Evolutionary conservation across 805 yeast species (phyloP).

Genomic region (Candida coleopterorum): DNA sequence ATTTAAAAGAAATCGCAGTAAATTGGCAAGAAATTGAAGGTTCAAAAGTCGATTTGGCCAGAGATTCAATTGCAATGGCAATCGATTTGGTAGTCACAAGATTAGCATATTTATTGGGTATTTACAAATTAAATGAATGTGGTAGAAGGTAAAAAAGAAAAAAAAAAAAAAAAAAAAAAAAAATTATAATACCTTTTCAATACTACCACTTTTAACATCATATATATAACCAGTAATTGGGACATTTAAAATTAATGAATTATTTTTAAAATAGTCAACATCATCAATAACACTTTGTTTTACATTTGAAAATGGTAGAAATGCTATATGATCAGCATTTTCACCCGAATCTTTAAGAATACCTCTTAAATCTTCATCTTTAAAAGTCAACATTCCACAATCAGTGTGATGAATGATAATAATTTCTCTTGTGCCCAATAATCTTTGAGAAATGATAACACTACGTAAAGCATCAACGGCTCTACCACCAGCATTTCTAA

Average conservation of each 20-base stretch:
- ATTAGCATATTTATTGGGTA: conserved; percentile 73
- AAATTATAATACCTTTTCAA: conserved; percentile 17
- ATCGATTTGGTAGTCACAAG: conserved; percentile 81
- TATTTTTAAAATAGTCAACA: conserved; percentile 23
- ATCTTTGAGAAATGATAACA: conserved; percentile 35
- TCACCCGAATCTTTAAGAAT: conserved; percentile 27
- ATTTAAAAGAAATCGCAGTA: conserved; percentile 74
- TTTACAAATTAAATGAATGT: conserved; percentile 47
- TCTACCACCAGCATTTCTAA: conserved; percentile 42
- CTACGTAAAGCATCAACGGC: conserved; percentile 35
- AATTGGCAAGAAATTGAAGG: conserved; percentile 98
- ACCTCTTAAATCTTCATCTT: conserved; percentile 24
- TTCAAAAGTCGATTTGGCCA: conserved; percentile 86
- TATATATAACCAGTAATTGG: conserved; percentile 36
- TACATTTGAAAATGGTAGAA: conserved; percentile 32
- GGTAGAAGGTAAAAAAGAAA: conserved; percentile 5
- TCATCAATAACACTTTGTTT: conserved; percentile 33
- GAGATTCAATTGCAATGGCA: conserved; percentile 91
- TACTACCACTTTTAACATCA: conserved; percentile 32
- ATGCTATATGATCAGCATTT: conserved; percentile 25
- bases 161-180: conserved; percentile 1
- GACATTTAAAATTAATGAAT: conserved; percentile 29
- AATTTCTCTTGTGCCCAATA: conserved; percentile 37
- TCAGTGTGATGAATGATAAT: conserved; percentile 39
- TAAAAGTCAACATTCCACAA: conserved; percentile 41